A percentile compares a stretch with the other conserved stretches of the same genome.
Conservation (phyloP, 179 eudicot species). For the Silene coronaria region DNA sequence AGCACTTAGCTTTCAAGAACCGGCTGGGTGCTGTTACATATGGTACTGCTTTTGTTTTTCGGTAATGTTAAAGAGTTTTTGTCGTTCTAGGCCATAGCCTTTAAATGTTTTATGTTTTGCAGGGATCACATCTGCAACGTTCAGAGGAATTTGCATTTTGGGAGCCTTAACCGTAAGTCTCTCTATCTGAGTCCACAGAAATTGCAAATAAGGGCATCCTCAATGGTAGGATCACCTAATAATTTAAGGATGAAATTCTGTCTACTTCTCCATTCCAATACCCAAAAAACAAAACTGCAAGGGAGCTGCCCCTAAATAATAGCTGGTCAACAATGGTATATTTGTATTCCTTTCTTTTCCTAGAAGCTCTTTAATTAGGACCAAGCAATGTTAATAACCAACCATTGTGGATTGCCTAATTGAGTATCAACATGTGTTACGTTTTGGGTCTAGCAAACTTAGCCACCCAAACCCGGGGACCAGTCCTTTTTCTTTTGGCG, state of each 20-base stretch:
- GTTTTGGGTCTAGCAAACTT: neutral
- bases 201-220: neutral
- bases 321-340: too few species aligned
- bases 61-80: neutral
- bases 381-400: neutral
- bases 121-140: constrained; percentile 87
- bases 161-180: constrained; percentile 64
- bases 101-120: constrained; percentile 26
- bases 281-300: neutral
- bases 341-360: too few species aligned
- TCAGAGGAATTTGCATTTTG: constrained; percentile 68
- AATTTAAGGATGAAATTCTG: neutral
- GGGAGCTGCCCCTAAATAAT: neutral
- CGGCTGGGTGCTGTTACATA: constrained; percentile 82
- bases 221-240: neutral
- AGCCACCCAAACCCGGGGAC: neutral
- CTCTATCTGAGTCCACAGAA: constrained; percentile 2
- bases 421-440: neutral
- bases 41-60: constrained; percentile 42
- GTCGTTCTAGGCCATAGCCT: constrained; percentile 9
- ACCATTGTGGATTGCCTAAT: neutral
- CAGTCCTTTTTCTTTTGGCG: neutral
- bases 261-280: neutral
- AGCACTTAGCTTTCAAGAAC: constrained; percentile 98
- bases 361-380: too few species aligned